Evolutionary conservation across 176 grass and related monocot genomes (phyloP), one percentile per base, ranked within the genome.

Genomic region (Bolboschoenus planiculmis): DNA sequence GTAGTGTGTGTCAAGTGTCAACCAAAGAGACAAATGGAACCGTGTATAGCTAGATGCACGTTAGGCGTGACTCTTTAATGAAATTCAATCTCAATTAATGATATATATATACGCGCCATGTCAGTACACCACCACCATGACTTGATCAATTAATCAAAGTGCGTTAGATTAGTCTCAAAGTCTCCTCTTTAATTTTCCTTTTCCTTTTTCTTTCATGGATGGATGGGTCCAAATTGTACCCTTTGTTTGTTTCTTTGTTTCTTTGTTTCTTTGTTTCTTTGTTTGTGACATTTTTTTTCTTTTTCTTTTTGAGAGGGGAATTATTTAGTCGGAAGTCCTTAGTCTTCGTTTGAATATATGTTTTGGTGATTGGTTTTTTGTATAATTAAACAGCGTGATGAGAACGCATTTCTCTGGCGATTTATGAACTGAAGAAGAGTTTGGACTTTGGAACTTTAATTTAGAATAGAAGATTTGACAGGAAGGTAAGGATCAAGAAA

Each of bases 11-110:
- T 63, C 24, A 50, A 44, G n/a, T 65, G 80, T 82, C 57, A 82
- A 82, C 40, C n/a, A 15, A n/a, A n/a, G n/a, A 80, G 54, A 80
- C 57, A 82, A 77, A 82, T 61, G 58, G 56, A 82, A 82, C 56
- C 58, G 58, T 82, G n/a, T n/a, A n/a, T n/a, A n/a, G n/a, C n/a
- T n/a, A 82, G 80, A 82, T 82, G n/a, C 58, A 82, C 80, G 80
- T 82, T 82, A 82, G 80, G 80, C 56, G 29, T 63, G 80, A 62
- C 57, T 64, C 79, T 82, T 47, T 58, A 82, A 82, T 65, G 79
- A 64, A 62, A 10, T 62, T 81, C 35, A 63, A 82, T 80, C 40
- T 15, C 56, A 56, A 56, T 56, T 57, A 80, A 80, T 56, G 75
- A 35, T 39, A 80, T 16, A n/a, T n/a, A n/a, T n/a, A n/a, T n/a